A percentile compares a stretch with the other conserved stretches of the same genome.
These are phyloP conservation scores for Zygosaccharomyces pseudobailii DNA, from an alignment of 1,139 yeast species.

Conservation along the genomic window DNA sequence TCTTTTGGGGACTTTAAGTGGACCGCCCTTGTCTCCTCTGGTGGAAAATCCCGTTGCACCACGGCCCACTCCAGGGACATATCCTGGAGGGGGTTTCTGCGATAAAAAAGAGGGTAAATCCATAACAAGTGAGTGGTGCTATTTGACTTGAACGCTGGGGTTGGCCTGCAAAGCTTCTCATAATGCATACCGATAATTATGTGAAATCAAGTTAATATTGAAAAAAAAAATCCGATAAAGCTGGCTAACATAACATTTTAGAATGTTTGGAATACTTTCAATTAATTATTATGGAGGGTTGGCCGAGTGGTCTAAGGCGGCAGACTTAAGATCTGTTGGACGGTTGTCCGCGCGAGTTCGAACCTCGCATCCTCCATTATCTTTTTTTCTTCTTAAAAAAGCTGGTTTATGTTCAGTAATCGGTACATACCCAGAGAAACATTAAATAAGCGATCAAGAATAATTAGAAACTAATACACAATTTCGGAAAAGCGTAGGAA, in stretches of 20 bases:
- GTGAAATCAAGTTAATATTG: background rate
- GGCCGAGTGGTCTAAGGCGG: slow-evolving; percentile 36
- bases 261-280: background rate
- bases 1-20: slow-evolving; percentile 17
- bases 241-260: too few species aligned
- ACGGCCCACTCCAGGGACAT: slow-evolving; percentile 88
- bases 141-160: background rate
- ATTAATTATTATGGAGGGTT: slow-evolving; percentile 24
- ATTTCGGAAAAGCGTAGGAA: too few species aligned
- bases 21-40: slow-evolving; percentile 54
- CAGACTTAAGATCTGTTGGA: slow-evolving; percentile 30
- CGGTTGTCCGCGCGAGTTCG: slow-evolving; percentile 75
- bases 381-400: slow-evolving; percentile 29
- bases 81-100: slow-evolving; percentile 85
- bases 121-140: slow-evolving; percentile 7
- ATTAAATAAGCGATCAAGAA: too few species aligned
- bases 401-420: too few species aligned
- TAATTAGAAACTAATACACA: too few species aligned
- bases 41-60: slow-evolving; percentile 95
- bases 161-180: background rate
- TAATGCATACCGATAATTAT: background rate
- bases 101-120: slow-evolving; percentile 53
- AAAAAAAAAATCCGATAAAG: background rate
- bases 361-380: slow-evolving; percentile 76
- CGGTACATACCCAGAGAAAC: too few species aligned